Evolutionary conservation across 768 basidiomycete genomes (phyloP), one percentile per base, ranked within the genome.

Genomic region (Amanita pseudoporphyria): DNA sequence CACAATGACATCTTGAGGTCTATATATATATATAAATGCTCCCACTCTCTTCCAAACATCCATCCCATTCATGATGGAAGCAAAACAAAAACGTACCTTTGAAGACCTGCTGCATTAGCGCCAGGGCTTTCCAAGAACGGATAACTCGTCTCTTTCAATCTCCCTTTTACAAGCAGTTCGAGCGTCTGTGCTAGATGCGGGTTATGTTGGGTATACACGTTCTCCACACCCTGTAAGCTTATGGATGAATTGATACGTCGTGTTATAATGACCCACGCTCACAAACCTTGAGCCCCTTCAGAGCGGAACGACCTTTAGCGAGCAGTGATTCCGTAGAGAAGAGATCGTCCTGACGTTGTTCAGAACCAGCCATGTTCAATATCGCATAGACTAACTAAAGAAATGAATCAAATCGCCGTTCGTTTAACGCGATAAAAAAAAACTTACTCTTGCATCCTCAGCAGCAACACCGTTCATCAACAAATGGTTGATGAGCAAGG

Each of bases 181-280:
- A 98, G 67, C 2, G 95, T 98, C 60, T 96, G 86, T 1, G 87
- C 82, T 5, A 99, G 71, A 64, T 94, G 93, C 6, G 96, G 96
- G 13, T 82, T 83, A 58, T 98, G 96, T 57, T 98, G 96, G 49
- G 92, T 99, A 63, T 97, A 99, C 13, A 98, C 94, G 59, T 99
- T 99, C 67, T 99, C 96, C 3, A 98, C 95, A 2, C 96, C 96
- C 90, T 94, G 3, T 16, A n/a, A 18, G 13, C 6, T 33, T n/a
- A n/a, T n/a, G n/a, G 40, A 18, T 24, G 35, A 7, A n/a, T 31
- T 9, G 31, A 7, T 30, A n/a, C 21, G 41, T 5, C n/a, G 9
- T 21, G 10, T 36, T 26, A n/a, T 26, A 37, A n/a, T n/a, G n/a
- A n/a, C n/a, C 33, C 31, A 28, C 7, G 32, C 35, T 32, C 21